Evolutionary conservation across 2,329 filamentous ascomycete species (phyloP), one percentile per base, ranked within the genome.

Genomic region (Fusarium sublunatum): DNA sequence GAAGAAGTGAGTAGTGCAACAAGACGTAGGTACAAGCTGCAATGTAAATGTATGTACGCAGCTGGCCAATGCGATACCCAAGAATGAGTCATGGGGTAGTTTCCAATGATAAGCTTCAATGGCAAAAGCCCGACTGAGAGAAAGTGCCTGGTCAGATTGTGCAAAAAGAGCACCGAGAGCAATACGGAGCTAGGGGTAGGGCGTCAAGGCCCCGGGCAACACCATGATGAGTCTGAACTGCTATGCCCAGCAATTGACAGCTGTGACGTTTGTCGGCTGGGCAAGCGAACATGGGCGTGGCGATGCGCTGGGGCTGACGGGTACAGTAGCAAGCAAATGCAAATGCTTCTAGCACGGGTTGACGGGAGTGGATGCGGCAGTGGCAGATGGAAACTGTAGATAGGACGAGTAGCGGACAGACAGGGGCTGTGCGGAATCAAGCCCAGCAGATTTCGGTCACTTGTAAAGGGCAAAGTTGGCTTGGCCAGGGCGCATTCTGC

Each of bases 291-390:
- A 25, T 42, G 49, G 57, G 53, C 56, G 43, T 58, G 51, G 56
- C 47, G 62, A 69, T 70, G 55, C 58, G 48, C 52, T 49, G 61
- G 54, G 68, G 68, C 68, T 70, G 68, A 70, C 63, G 57, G 19
- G 19, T 19, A 19, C 19, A 29, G 24, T 34, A 54, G 49, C 54
- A 19, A 44, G 29, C 56, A 57, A 61, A 61, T 38, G 26, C 46
- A 24, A 51, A 45, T 57, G 49, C 48, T 48, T 58, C 54, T 58
- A 44, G 48, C 64, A 67, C 61, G 61, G 44, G 64, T 46, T 59
- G 48, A 46, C 49, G 50, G 51, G 48, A 63, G 54, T 68, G 64
- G 66, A 65, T 58, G 64, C 57, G 61, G 57, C 51, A 50, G 61
- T 53, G 52, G 52, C 60, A 60, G 57, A 36, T 34, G n/a, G 61